Evolutionary conservation across 148 eudicot species (phyloP).

Genomic region (Salicornia ramosissima): DNA sequence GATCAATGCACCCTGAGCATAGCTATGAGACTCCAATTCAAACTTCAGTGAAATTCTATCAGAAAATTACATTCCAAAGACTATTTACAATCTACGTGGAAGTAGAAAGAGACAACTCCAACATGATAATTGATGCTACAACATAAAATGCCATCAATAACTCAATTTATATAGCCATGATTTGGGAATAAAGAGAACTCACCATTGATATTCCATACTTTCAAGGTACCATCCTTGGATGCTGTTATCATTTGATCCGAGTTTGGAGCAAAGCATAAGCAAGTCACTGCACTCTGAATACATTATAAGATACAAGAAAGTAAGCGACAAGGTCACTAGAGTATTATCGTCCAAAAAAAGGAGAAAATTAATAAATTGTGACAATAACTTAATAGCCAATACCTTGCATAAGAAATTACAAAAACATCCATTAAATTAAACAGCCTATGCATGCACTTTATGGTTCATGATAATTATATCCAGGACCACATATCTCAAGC

Average conservation of each 20-base stretch:
- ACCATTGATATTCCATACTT: conserved; percentile 98
- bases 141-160: neutral
- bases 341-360: neutral
- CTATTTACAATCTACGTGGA: neutral
- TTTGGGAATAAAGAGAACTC: conserved; percentile 20
- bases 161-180: neutral
- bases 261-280: conserved; percentile 86
- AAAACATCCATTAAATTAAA: too few species aligned
- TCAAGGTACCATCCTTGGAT: conserved; percentile 93
- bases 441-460: neutral
- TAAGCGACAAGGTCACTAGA: neutral
- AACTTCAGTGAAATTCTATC: too few species aligned
- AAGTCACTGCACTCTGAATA: conserved; percentile 93
- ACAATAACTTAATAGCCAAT: neutral
- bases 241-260: conserved; percentile 90
- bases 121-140: neutral
- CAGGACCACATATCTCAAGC: neutral
- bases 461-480: neutral
- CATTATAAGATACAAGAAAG: conserved; percentile 16
- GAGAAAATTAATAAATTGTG: neutral
- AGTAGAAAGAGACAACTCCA: neutral
- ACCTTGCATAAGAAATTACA: too few species aligned
- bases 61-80: neutral
- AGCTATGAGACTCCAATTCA: too few species aligned
- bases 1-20: too few species aligned